Base-by-base conservation (phyloP, 805 yeast species). In the Metschnikowia baotianmanensis region DNA sequence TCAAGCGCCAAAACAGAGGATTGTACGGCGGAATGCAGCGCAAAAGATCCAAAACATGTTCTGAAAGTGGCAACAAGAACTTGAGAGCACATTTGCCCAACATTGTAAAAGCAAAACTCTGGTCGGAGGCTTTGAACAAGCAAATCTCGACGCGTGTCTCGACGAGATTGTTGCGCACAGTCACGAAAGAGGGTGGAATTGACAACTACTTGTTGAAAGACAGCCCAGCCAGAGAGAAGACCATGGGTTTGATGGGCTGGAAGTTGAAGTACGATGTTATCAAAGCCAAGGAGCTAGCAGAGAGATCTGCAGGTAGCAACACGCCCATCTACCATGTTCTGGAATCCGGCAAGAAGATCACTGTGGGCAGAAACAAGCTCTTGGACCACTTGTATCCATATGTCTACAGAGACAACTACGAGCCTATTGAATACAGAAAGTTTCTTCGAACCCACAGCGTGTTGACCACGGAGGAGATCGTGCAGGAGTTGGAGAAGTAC, bases 221-320 rank as follows among this genome's bases (percentile, higher is more conserved):
- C 45, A 87, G 85, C 51, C 72, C 95, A 5, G 95, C 95, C 3
- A 76, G 99, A 67, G 72, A 87, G 50, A 93, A 93, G 69, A 96
- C 93, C 60, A 69, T 93, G 57, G 99, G 99, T 0, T 83, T 90
- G 40, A 72, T 77, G 42, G 99, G 98, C 24, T 93, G 98, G 98
- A 78, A 77, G 53, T 71, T 93, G 51, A 83, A 91, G 57, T 90
- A 83, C 61, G 77, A 80, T 42, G 80, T 93, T 12, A 61, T 91
- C 56, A 65, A 63, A 53, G 61, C 62, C 43, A 63, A 54, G 66
- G 66, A 52, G 72, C 56, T 53, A 51, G 55, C 37, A 68, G 64
- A 42, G 65, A 64, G 46, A 69, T 71, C 44, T 62, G 53, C 60
- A 17, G 58, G 53, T 18, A 45, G 52, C 7, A 34, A 57, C 12